These are phyloP conservation scores for Penicillium sp. DNA, from an alignment of 2,329 filamentous ascomycete species.

Conservation along the genomic window DNA sequence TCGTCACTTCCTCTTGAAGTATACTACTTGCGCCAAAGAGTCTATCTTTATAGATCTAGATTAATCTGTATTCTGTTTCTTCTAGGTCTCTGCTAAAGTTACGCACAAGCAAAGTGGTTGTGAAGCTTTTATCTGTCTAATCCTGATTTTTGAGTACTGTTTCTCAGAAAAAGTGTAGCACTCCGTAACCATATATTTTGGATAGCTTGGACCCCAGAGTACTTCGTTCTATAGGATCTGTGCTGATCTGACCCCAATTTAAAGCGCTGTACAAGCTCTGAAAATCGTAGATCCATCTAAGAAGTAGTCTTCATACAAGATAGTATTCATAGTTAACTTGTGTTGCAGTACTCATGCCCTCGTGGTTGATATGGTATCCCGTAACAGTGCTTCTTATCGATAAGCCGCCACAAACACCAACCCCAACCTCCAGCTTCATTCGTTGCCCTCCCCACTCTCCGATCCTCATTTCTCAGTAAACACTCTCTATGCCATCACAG, in stretches of 20 bases:
- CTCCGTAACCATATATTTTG: background rate
- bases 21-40: background rate
- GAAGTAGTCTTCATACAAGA: background rate
- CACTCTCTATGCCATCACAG: slow-evolving; percentile 53
- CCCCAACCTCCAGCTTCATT: slow-evolving; percentile 7
- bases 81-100: too few relatives aligned
- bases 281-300: background rate
- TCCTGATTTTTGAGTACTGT: background rate
- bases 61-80: too few relatives aligned
- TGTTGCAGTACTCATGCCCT: background rate
- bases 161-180: background rate
- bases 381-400: slow-evolving; percentile 29
- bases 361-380: background rate
- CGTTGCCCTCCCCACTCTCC: slow-evolving; percentile 1
- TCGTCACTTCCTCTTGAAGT: background rate
- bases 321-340: background rate
- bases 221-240: background rate
- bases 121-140: background rate
- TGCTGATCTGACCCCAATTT: background rate
- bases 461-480: background rate
- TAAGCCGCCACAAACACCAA: slow-evolving; percentile 25
- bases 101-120: background rate
- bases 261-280: background rate
- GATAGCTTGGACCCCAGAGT: background rate
- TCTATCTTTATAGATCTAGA: background rate